Conservation (phyloP, 2,329 filamentous ascomycete species). For the Penicillium crustosum region DNA sequence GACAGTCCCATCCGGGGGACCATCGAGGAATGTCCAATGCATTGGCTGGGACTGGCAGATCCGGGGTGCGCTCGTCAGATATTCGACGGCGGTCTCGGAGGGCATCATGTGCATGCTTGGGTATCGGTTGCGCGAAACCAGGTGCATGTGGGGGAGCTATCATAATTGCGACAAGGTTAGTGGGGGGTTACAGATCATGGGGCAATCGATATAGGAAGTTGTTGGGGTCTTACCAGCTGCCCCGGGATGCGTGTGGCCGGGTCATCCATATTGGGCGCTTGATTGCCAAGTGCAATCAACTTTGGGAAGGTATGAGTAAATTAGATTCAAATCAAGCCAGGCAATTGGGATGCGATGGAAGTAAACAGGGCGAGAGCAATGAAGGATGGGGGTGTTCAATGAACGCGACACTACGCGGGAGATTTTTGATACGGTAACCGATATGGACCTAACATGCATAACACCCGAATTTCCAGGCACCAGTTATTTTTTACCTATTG, state of each 20-base stretch:
- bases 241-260: slow-evolving; percentile 47
- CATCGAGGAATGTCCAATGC: slow-evolving; percentile 88
- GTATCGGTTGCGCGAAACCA: slow-evolving; percentile 81
- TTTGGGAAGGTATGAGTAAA: neutral
- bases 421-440: slow-evolving; percentile 32
- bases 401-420: slow-evolving; percentile 36
- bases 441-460: slow-evolving; percentile 15
- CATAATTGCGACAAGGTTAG: slow-evolving; percentile 14
- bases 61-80: slow-evolving; percentile 78
- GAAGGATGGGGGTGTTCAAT: slow-evolving; percentile 1
- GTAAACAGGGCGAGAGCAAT: neutral
- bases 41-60: slow-evolving; percentile 82
- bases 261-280: slow-evolving; percentile 44
- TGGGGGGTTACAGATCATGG: slow-evolving; percentile 3
- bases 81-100: slow-evolving; percentile 75
- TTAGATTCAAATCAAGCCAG: neutral
- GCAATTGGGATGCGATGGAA: slow-evolving; percentile 17
- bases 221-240: slow-evolving; percentile 43
- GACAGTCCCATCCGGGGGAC: slow-evolving; percentile 76
- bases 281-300: slow-evolving; percentile 12
- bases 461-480: slow-evolving; percentile 27
- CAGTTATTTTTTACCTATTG: neutral
- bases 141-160: slow-evolving; percentile 84
- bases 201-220: slow-evolving; percentile 1
- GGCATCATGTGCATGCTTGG: slow-evolving; percentile 70